Percentiles rank a stretch among this genome's conserved stretches.
Conservation (phyloP, 2,329 filamentous ascomycete genomes). For the Fusarium penzigii region DNA sequence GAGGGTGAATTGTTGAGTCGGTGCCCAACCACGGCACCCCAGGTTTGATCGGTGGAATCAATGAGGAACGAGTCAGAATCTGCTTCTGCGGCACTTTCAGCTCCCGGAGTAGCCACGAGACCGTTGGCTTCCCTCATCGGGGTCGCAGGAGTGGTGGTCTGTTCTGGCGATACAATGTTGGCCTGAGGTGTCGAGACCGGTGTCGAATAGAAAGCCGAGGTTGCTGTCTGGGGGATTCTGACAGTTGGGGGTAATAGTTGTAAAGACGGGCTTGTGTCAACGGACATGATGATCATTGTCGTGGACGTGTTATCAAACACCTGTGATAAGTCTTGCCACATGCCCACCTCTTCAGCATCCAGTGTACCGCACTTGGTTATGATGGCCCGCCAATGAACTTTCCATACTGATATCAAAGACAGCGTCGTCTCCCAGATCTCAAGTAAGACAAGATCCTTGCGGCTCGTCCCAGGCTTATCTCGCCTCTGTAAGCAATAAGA, state of each 20-base stretch:
- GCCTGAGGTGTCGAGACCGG: constrained; percentile 69
- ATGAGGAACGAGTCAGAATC: constrained; percentile 65
- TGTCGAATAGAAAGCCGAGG: constrained; percentile 56
- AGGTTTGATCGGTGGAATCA: constrained; percentile 73
- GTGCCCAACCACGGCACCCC: constrained; percentile 71
- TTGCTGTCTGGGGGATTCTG: constrained; percentile 47
- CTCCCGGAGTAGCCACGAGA: constrained; percentile 48
- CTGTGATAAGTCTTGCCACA: constrained; percentile 56
- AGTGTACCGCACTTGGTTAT: constrained; percentile 72
- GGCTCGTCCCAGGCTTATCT: constrained; percentile 50
- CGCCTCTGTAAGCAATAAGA: constrained; percentile 71
- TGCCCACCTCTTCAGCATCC: constrained; percentile 64
- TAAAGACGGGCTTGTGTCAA: constrained; percentile 65
- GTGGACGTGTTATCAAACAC: constrained; percentile 52
- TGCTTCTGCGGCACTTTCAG: constrained; percentile 43
- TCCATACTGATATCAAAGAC: constrained; percentile 69
- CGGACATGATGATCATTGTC: constrained; percentile 61
- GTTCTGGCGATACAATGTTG: constrained; percentile 61
- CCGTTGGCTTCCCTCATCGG: constrained; percentile 42
- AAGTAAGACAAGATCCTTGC: constrained; percentile 59
- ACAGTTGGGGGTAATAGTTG: constrained; percentile 60
- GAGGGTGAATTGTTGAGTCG: constrained; percentile 61
- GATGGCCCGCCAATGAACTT: constrained; percentile 76
- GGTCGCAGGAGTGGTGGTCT: constrained; percentile 52
- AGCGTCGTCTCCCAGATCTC: constrained; percentile 80